Conservation (phyloP, 2,329 filamentous ascomycete genomes). For the Pseudogymnoascus sp. region DNA sequence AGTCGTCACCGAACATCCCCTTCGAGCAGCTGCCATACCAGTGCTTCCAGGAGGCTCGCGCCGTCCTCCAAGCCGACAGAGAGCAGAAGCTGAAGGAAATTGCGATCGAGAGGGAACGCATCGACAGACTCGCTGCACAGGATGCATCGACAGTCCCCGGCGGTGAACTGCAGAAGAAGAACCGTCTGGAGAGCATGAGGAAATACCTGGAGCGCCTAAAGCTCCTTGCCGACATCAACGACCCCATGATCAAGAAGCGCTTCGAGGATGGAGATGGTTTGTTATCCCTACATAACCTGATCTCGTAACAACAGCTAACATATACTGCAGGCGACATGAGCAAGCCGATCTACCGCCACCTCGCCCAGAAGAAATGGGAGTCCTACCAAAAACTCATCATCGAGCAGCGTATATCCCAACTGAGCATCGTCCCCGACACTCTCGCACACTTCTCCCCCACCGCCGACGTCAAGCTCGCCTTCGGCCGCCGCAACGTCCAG, state of each 20-base stretch:
- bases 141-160: constrained; percentile 50
- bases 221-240: constrained; percentile 88
- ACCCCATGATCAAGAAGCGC: constrained; percentile 83
- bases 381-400: constrained; percentile 71
- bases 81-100: constrained; percentile 73
- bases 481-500: constrained; percentile 59
- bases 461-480: constrained; percentile 74
- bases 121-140: constrained; percentile 56
- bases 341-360: constrained; percentile 89
- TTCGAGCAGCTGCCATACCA: constrained; percentile 95
- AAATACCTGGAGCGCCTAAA: constrained; percentile 69
- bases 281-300: constrained; percentile 21
- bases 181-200: constrained; percentile 60
- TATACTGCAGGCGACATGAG: constrained; percentile 70
- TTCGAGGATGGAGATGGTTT: constrained; percentile 88
- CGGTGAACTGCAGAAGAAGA: constrained; percentile 57
- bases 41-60: constrained; percentile 92
- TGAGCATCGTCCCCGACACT: constrained; percentile 82
- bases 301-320: constrained; percentile 19
- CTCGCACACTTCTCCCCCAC: constrained; percentile 70
- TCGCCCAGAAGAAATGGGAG: constrained; percentile 83
- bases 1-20: constrained; percentile 55
- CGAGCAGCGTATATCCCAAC: constrained; percentile 76
- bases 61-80: constrained; percentile 71
- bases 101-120: constrained; percentile 54